phyloP scores from a whole-genome alignment of 2,329 filamentous ascomycete species.

The Truncatella angustata region DNA sequence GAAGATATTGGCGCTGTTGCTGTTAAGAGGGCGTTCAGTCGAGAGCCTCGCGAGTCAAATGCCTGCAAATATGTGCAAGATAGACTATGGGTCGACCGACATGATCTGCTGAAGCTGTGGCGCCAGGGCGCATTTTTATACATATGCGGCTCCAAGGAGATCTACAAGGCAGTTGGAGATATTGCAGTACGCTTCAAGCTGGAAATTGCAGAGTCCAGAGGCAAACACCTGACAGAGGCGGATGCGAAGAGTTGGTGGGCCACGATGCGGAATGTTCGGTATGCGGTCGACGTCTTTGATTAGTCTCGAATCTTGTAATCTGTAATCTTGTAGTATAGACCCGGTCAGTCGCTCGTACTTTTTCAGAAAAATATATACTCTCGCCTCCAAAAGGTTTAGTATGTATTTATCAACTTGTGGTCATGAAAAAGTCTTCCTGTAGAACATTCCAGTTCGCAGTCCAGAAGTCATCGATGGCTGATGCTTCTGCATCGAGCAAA shows the following conservation, averaged over 20 bases:
- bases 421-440: no score
- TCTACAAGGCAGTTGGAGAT: not conserved
- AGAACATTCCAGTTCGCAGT: not conserved
- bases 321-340: no score
- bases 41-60: constrained; percentile 37
- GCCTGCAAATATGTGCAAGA: constrained; percentile 51
- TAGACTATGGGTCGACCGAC: constrained; percentile 33
- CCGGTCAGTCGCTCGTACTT: no score
- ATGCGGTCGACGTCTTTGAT: constrained; percentile 4
- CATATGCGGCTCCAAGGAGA: constrained; percentile 56
- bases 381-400: no score
- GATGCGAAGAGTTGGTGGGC: not conserved
- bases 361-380: no score
- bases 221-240: not conserved
- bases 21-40: constrained; percentile 60
- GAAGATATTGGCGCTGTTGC: constrained; percentile 57
- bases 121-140: constrained; percentile 52
- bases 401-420: no score
- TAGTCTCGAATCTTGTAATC: no score
- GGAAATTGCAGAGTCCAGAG: not conserved
- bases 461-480: not conserved
- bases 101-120: constrained; percentile 38
- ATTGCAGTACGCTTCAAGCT: not conserved
- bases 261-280: not conserved
- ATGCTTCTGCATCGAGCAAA: not conserved